Evolutionary conservation across 2,329 filamentous ascomycete genomes (phyloP).

Genomic region (Fusarium dimerum): DNA sequence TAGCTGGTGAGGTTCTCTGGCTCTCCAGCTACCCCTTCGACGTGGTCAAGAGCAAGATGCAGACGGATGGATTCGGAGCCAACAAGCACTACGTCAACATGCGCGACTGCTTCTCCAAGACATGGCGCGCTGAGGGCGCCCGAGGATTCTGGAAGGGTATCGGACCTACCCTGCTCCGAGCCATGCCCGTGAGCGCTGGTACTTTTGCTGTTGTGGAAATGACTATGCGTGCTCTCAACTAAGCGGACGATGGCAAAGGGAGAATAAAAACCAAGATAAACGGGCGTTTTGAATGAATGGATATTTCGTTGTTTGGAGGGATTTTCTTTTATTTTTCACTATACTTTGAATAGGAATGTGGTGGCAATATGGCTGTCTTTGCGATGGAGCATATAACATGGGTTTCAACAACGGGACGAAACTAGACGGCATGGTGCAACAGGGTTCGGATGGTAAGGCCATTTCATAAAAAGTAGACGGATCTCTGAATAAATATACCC

Average conservation of each 20-base stretch:
- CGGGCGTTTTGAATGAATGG: neutral
- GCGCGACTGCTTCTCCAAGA: constrained; percentile 87
- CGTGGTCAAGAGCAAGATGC: constrained; percentile 99
- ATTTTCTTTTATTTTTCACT: neutral
- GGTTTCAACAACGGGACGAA: constrained; percentile 13
- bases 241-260: constrained; percentile 6
- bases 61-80: constrained; percentile 85
- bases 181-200: constrained; percentile 97
- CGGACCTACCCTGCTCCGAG: constrained; percentile 84
- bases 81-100: constrained; percentile 75
- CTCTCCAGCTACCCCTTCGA: constrained; percentile 92
- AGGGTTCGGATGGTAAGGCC: neutral
- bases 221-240: constrained; percentile 63
- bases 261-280: constrained; percentile 13
- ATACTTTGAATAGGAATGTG: constrained; percentile 7
- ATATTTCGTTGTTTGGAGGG: neutral
- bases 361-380: constrained; percentile 8
- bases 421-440: constrained; percentile 7
- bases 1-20: constrained; percentile 95
- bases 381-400: constrained; percentile 14
- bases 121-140: constrained; percentile 73
- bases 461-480: neutral
- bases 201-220: constrained; percentile 86
- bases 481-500: constrained; percentile 18
- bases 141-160: constrained; percentile 95